phyloP scores from a whole-genome alignment of 2,329 filamentous ascomycete genomes.

The Simplicillium sp. region DNA sequence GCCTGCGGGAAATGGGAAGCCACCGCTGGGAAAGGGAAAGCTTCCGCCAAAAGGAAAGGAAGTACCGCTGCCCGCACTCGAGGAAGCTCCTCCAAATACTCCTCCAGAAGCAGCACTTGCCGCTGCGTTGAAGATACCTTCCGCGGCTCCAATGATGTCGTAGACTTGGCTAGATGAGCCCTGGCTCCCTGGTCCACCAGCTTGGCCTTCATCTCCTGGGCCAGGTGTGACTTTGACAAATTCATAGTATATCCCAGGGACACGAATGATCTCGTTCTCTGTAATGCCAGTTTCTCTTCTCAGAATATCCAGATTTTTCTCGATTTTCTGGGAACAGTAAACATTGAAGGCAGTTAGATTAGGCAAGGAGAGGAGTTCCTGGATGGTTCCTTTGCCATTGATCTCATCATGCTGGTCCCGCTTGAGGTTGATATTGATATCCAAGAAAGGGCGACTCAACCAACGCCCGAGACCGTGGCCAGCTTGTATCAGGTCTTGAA shows the following conservation, averaged over 20 bases:
- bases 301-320: slow-evolving; percentile 12
- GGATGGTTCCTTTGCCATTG: slow-evolving; percentile 8
- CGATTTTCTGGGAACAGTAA: slow-evolving; percentile 9
- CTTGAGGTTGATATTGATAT: too few relatives aligned
- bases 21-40: too few relatives aligned
- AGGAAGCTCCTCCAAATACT: too few relatives aligned
- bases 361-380: slow-evolving; percentile 7
- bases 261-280: slow-evolving; percentile 12
- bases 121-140: not conserved
- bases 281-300: slow-evolving; percentile 14
- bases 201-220: not conserved
- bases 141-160: not conserved
- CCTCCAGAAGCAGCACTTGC: too few relatives aligned
- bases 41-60: too few relatives aligned
- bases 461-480: slow-evolving; percentile 11
- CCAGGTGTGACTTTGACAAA: slow-evolving; percentile 2
- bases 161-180: not conserved
- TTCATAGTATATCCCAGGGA: slow-evolving; percentile 10
- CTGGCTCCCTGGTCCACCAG: not conserved
- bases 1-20: too few relatives aligned
- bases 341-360: slow-evolving; percentile 8
- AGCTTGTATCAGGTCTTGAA: slow-evolving; percentile 7
- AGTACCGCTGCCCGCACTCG: too few relatives aligned
- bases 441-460: slow-evolving; percentile 8
- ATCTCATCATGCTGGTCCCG: slow-evolving; percentile 4